Evolutionary conservation across 176 grass and related monocot species (phyloP), one percentile per base, ranked within the genome.

Genomic region (Carex kokanica): DNA sequence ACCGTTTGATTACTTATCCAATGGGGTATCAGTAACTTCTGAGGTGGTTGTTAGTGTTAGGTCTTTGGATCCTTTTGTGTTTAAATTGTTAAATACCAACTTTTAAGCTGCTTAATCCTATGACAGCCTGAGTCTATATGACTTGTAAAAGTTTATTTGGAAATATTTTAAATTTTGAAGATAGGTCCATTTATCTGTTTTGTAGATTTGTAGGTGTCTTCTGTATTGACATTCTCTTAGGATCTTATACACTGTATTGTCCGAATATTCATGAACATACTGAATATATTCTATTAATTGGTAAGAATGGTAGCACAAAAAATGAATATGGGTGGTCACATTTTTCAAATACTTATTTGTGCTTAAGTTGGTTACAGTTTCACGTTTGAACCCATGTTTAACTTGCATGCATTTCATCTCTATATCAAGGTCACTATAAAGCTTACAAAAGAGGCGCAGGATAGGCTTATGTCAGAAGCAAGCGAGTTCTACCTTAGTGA

Each of bases 401-500:
- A 56, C 14, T 78, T 54, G 27, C 51, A 32, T 55, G 24, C 51
- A 53, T 31, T 78, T 55, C 1, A 55, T 55, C 51, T 78, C 14
- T 78, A 29, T 78, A 78, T 56, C 51, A 78, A 81, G 78, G 78
- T 81, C 69, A 93, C 89, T 3, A 78, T 99, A 85, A 92, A 93
- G 53, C 88, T 99, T 47, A 86, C 91, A 73, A 91, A 92, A 83
- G 81, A 88, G 81, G 91, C 91, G 13, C 92, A 89, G 89, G 94
- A 91, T 79, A 84, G 87, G 49, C 91, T 99, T 31, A 81, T 99
- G 85, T 87, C 85, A 41, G 93, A 96, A 73, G 93, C 97, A 29
- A 90, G 78, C 23, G 97, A 99, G 64, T 92, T 90, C 89, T 99
- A 99, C 80, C 72, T 93, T 23, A 99, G 97, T 86, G 93, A 99